A percentile compares a stretch with the other conserved stretches of the same genome.
Conservation (phyloP, 1,139 yeast species). For the Zygosaccharomyces sapae region DNA sequence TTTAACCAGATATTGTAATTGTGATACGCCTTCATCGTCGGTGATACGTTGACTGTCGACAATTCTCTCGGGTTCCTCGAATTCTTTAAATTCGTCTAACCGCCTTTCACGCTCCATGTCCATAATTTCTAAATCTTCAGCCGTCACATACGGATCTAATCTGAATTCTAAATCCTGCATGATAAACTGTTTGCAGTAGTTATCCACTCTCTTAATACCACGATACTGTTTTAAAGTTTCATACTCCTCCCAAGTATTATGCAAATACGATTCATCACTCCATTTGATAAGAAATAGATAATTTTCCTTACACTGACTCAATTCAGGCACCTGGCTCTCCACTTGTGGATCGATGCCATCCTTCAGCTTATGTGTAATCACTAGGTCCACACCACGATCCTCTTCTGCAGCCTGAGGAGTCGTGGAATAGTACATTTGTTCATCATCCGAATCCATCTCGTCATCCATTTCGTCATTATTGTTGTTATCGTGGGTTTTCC, state of each 20-base stretch:
- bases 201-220: conserved; percentile 84
- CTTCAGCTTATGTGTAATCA: conserved; percentile 37
- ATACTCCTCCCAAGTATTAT: conserved; percentile 91
- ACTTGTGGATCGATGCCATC: conserved; percentile 29
- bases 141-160: conserved; percentile 70
- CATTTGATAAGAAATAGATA: conserved; percentile 75
- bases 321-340: conserved; percentile 39
- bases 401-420: conserved; percentile 27
- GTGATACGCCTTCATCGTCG: conserved; percentile 58
- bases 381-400: conserved; percentile 40
- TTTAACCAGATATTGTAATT: conserved; percentile 78
- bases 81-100: conserved; percentile 77
- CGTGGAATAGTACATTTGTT: conserved; percentile 40
- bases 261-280: conserved; percentile 84
- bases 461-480: conserved; percentile 33
- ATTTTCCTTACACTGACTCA: conserved; percentile 53
- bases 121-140: conserved; percentile 87
- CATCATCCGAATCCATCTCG: conserved; percentile 24
- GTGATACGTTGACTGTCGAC: conserved; percentile 77
- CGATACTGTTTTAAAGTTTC: conserved; percentile 46
- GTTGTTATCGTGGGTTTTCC: conserved; percentile 9
- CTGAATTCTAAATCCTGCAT: conserved; percentile 68
- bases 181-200: conserved; percentile 76
- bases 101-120: conserved; percentile 82
- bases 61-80: conserved; percentile 79